Conservation (phyloP, 257 asterid genomes). For the Marsdenia floribunda region DNA sequence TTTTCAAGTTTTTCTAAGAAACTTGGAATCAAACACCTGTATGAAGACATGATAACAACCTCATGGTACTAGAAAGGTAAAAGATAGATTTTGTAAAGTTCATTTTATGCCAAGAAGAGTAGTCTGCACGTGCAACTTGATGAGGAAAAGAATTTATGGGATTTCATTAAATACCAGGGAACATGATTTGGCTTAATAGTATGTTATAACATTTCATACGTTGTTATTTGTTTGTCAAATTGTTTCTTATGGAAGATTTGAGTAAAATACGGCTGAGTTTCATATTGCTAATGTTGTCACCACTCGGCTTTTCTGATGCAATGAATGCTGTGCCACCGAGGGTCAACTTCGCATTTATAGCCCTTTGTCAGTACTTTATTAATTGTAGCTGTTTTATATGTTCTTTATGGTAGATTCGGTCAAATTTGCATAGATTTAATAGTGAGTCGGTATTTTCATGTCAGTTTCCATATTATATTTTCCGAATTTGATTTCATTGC, state of each 20-base stretch:
- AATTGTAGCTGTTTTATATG: neutral
- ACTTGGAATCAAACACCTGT: neutral
- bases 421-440: neutral
- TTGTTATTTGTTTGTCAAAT: neutral
- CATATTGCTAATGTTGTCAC: neutral
- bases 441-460: neutral
- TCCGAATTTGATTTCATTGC: neutral
- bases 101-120: neutral
- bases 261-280: neutral
- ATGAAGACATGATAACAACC: neutral
- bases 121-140: neutral
- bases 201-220: neutral
- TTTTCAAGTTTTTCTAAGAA: neutral
- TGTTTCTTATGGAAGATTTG: neutral
- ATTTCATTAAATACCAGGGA: neutral
- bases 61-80: neutral
- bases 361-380: neutral
- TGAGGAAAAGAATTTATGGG: neutral
- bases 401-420: neutral
- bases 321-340: neutral
- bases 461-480: slow-evolving; percentile 2
- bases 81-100: neutral
- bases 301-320: neutral
- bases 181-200: neutral
- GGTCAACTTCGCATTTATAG: neutral